Evolutionary conservation across 2,329 filamentous ascomycete genomes (phyloP), one percentile per base, ranked within the genome.

Genomic region (Penicillium psychrosexuale): DNA sequence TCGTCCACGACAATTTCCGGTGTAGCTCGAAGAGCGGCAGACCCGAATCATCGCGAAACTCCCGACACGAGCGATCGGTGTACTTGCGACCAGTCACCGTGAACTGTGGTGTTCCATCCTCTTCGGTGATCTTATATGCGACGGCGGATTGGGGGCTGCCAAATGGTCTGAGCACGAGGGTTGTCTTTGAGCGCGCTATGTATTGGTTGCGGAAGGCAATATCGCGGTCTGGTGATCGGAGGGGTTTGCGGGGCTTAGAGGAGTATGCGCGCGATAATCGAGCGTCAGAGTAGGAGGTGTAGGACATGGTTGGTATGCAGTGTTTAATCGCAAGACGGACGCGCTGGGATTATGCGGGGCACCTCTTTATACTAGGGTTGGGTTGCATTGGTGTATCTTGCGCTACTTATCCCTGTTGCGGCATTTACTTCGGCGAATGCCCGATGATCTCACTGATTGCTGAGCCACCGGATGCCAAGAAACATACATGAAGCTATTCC

Each of bases 21-120:
- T 67, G 62, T 1, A 69, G 57, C 28, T 69, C 66, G 28, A 68
- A 69, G 3, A 66, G 52, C 22, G 66, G 66, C 3, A 69, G 47
- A 1, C 65, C 66, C 8, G 65, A 63, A 2, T 51, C 47, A 51
- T 67, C 66, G 8, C 64, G 62, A 36, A 68, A 62, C 33, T 67
- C 66, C 0, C 66, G 61, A 51, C 61, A 65, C 0, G 58, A 53
- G 19, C 63, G 55, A 45, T 62, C 51, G 22, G 54, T 60, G 38
- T 59, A 66, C 51, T 66, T 67, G 46, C 64, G 58, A 34, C 66
- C 66, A 17, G 60, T 65, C 1, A 61, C 62, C 0, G 66, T 66
- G 34, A 66, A 68, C 2, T 45, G 50, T 1, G 54, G 40, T 0
- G 43, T 43, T 8, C 58, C 58, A 7, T 64, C 60, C 27, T 65